Evolutionary conservation across 371 early-diverging fungal species (phyloP), one percentile per base, ranked within the genome.

Genomic region (Mucor ambiguus): DNA sequence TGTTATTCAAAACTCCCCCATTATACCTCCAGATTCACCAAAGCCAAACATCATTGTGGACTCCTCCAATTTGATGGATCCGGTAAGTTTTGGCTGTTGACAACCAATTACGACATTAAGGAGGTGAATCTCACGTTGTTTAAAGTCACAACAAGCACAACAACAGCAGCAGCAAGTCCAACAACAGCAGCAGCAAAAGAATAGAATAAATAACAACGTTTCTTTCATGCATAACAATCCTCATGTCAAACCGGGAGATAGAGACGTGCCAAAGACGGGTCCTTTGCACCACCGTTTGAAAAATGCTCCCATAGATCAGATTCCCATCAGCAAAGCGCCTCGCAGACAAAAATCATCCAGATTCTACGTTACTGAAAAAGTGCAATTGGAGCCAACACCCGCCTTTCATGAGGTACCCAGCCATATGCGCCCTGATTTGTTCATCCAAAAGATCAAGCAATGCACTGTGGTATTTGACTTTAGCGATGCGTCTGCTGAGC

Each of bases 391-490:
- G 63, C 87, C 88, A 60, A 80, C 93, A 43, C 84, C 86, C 35
- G 82, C 77, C 18, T 87, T 94, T 60, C 89, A 90, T 74, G 94
- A 93, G 68, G 93, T 93, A 24, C 75, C 86, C 6, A 75, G 85
- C 18, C 80, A 81, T 52, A 90, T 93, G 67, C 85, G 92, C n/a
- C 89, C 86, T 57, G 91, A 90, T 33, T 81, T 97, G 32, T 90
- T 97, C 63, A 66, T 93, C 57, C 85, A 89, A 77, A 97, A 97
- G 81, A 82, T 97, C 26, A 80, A 83, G 35, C 97, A 96, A 71
- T 97, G 98, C 75, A 82, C 84, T 22, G 90, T 93, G 22, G 79
- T 96, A 9, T 96, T 96, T 69, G 98, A 97, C 76, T 97, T 97
- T 71, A 93, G 86, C 68, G 96, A 95, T 77, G 86, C 90, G 5